Conservation (phyloP, 331 rosid genomes). For the Rosa hybrid region DNA sequence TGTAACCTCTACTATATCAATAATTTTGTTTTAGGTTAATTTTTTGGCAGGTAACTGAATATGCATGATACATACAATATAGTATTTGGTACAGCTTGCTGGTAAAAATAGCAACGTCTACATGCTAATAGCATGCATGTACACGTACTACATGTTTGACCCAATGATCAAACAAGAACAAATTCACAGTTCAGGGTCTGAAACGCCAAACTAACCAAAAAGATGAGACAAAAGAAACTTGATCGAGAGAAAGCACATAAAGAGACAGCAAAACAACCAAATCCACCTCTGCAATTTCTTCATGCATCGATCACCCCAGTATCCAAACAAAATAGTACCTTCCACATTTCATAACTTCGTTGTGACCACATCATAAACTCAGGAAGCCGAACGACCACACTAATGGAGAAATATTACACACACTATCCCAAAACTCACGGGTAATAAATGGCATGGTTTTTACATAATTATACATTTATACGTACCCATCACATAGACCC, state of each 20-base stretch:
- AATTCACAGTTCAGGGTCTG: background rate
- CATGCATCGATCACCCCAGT: background rate
- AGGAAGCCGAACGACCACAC: background rate
- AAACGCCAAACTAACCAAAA: background rate
- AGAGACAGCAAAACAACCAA: constrained; percentile 6
- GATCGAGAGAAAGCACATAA: background rate
- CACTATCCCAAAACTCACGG: constrained; percentile 2
- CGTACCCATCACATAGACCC: background rate
- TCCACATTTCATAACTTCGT: background rate
- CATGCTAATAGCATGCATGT: background rate
- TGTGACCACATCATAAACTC: background rate
- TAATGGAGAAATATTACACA: background rate
- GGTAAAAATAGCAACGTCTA: background rate
- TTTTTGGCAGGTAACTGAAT: too few species aligned
- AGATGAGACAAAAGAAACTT: background rate
- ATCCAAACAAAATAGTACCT: background rate
- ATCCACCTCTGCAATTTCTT: background rate
- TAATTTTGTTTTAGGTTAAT: too few species aligned
- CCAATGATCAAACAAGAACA: background rate
- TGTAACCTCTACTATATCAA: too few species aligned
- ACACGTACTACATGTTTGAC: background rate
- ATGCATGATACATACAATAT: too few species aligned
- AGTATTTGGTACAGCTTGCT: background rate
- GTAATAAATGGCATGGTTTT: background rate
- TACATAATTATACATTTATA: background rate